Percentiles rank a stretch among this genome's conserved stretches.
phyloP scores from a whole-genome alignment of 106 monocot species.

The Acanthochlamys bracteata region DNA sequence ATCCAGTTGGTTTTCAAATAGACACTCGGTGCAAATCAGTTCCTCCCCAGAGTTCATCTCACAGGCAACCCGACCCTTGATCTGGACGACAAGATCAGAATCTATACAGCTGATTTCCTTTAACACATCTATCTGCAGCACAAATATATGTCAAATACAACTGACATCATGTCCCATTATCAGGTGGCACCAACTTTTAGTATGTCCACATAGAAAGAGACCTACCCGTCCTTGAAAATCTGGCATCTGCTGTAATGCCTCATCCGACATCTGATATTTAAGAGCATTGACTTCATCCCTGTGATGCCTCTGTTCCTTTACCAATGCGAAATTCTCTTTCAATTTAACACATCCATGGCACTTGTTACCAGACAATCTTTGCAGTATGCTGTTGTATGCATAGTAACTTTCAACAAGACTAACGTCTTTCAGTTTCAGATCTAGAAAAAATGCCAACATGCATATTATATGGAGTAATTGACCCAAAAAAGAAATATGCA shows the following conservation, averaged over 20 bases:
- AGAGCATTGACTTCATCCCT: conserved; percentile 73
- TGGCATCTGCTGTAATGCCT: conserved; percentile 90
- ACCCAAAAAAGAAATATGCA: too few relatives aligned
- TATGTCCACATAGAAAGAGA: neutral
- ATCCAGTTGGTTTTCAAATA: conserved; percentile 97
- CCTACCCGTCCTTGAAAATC: conserved; percentile 94
- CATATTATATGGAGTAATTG: neutral
- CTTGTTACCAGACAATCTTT: conserved; percentile 74
- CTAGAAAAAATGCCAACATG: conserved; percentile 24
- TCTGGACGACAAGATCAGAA: conserved; percentile 84
- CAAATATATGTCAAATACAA: neutral
- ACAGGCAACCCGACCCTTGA: conserved; percentile 96
- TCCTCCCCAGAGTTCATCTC: conserved; percentile 99
- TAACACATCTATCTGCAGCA: conserved; percentile 83
- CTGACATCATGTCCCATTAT: too few relatives aligned
- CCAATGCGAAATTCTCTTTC: conserved; percentile 58
- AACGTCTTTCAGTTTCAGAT: conserved; percentile 82
- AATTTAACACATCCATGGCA: conserved; percentile 91
- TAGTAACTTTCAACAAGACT: conserved; percentile 49
- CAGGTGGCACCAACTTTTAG: too few relatives aligned
- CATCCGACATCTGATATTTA: conserved; percentile 90
- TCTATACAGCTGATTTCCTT: conserved; percentile 80
- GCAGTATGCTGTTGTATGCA: conserved; percentile 49
- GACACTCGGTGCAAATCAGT: conserved; percentile 90
- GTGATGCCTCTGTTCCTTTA: conserved; percentile 63